These are phyloP conservation scores for Paecilomyces niveus DNA, from an alignment of 2,329 filamentous ascomycete genomes.

Conservation along the genomic window DNA sequence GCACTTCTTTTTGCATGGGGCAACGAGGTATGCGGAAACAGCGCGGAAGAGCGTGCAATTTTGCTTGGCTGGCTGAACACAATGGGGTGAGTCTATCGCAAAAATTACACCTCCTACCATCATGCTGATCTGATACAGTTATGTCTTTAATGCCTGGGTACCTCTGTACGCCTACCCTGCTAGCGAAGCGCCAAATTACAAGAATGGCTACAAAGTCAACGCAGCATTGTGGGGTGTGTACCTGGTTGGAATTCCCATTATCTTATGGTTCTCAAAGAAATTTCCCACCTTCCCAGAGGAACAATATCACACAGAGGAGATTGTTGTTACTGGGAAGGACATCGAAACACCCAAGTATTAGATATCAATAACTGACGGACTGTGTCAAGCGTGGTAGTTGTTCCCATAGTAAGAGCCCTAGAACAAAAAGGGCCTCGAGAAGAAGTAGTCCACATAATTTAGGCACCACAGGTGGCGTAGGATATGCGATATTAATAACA, in stretches of 20 bases:
- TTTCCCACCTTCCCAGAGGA: conserved; percentile 1
- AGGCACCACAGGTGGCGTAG: background rate
- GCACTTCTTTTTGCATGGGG: conserved; percentile 7
- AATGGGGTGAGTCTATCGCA: conserved; percentile 1
- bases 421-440: background rate
- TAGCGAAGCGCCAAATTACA: conserved; percentile 4
- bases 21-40: conserved; percentile 5
- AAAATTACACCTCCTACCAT: background rate
- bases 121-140: background rate
- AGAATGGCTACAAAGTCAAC: conserved; percentile 7
- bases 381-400: background rate
- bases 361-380: background rate
- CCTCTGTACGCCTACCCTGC: conserved; percentile 7
- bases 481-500: background rate
- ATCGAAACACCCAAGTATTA: background rate
- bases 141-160: conserved; percentile 6
- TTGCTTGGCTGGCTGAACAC: conserved; percentile 6
- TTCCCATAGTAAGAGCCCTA: background rate
- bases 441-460: no score
- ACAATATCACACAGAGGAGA: background rate
- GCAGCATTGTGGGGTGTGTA: conserved; percentile 7
- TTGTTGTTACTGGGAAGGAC: background rate
- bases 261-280: conserved; percentile 5
- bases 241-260: conserved; percentile 6
- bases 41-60: conserved; percentile 6